Evolutionary conservation across 768 basidiomycete species (phyloP), one percentile per base, ranked within the genome.

Genomic region (Boletellus sp.): DNA sequence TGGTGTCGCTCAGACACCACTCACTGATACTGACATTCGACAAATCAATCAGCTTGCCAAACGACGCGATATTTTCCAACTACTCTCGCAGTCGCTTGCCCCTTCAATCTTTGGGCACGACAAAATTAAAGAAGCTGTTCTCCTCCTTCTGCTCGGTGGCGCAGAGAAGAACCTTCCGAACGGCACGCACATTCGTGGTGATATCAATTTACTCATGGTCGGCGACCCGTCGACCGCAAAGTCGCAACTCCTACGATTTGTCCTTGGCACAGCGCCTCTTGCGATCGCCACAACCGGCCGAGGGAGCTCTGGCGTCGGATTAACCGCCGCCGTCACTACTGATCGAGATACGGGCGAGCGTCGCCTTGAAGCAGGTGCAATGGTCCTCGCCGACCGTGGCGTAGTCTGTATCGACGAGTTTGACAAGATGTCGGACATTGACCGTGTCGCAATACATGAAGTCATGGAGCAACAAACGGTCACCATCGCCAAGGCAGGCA

Each of bases 391-490:
- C 24, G 96, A 99, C 70, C 85, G 95, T 59, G 96, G 96, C 16
- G 94, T 99, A 19, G 95, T 99, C 39, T 99, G 96, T 69, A 98
- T 99, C 60, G 96, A 99, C 70, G 96, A 99, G 71, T 99, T 99
- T 63, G 96, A 99, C 79, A 99, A 99, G 70, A 98, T 99, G 96
- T 94, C 92, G 23, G 96, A 99, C 65, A 80, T 98, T 57, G 96
- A 99, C 73, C 84, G 96, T 57, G 95, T 98, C 17, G 95, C 96
- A 31, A 99, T 99, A 61, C 96, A 99, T 72, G 96, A 99, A 81
- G 96, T 98, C 64, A 99, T 99, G 96, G 96, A 98, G 67, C 95
- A 97, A 69, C 96, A 99, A 66, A 99, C 96, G 0, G 95, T 99
- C 41, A 98, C 96, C 9, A 99, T 99, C 56, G 96, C 96, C 42